Base-by-base conservation (phyloP, 2,329 filamentous ascomycete species). In the Aspergillus brunneoviolaceus region DNA sequence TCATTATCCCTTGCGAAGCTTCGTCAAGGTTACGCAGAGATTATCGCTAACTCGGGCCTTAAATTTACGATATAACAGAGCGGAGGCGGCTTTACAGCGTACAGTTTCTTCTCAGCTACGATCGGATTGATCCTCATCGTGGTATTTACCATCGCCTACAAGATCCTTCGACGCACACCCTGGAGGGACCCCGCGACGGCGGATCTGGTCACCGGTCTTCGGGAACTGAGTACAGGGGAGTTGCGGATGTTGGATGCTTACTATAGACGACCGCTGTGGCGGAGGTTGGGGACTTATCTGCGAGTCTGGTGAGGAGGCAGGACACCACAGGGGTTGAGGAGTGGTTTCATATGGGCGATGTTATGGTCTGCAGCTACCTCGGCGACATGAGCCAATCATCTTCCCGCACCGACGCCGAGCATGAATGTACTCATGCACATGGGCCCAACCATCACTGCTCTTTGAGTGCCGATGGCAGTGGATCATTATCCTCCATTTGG, bases 21-120 rank as follows among this genome's bases (percentile, higher is more conserved):
- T 21, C 21, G 27, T 29, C 7, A 29, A 29, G 27, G 2, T 29
- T 29, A 9, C 9, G 27, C 2, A 29, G 27, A 51, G 7, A 21
- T 35, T 1, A 35, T 4, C 33, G 33, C 33, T 35, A 10, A 35
- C 12, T 3, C 33, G 33, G 27, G 27, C 27, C 27, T 35, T 16
- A 16, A 45, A 6, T 42, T 3, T 29, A 35, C 12, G 33, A 5
- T 11, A 19, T 14, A 11, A 47, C 31, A 60, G 59, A 31, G 12
- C 1, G 55, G 47, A 12, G 19, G 39, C 4, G 33, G 29, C n/a
- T 60, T 60, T 42, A 55, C 60, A 2, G 47, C 23, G 11, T 57
- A 60, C 5, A 62, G 51, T 14, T 62, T 62, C 35, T 60, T 60
- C 48, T 51, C 54, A 2, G 55, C 60, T 29, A 60, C 48, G 11